phyloP scores from a whole-genome alignment of 768 basidiomycete species.

The Xerocomellus intermedius region DNA sequence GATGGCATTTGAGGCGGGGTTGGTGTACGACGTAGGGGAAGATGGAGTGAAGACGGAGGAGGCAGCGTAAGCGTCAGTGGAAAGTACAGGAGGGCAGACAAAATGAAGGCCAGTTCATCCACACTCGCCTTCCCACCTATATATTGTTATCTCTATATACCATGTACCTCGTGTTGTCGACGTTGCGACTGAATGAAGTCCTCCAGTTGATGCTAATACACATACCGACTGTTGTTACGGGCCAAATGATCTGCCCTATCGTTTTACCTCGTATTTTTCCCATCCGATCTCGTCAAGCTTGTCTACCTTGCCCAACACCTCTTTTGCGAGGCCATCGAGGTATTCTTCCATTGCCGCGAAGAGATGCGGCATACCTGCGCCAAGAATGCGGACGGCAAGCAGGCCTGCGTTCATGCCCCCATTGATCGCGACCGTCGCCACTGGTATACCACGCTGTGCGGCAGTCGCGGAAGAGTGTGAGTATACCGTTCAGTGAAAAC shows the following conservation, averaged over 20 bases:
- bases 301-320: slow-evolving; percentile 79
- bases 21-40: slow-evolving; percentile 21
- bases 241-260: slow-evolving; percentile 3
- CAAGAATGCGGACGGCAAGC: slow-evolving; percentile 87
- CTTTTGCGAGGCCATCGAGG: slow-evolving; percentile 62
- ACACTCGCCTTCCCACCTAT: background rate
- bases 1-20: slow-evolving; percentile 61
- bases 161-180: background rate
- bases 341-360: slow-evolving; percentile 71
- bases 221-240: too few relatives aligned
- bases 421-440: slow-evolving; percentile 96
- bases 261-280: slow-evolving; percentile 69
- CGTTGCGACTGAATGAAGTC: background rate
- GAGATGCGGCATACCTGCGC: slow-evolving; percentile 66
- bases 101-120: background rate
- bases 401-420: slow-evolving; percentile 93
- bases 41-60: background rate
- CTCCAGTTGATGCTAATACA: background rate
- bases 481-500: background rate
- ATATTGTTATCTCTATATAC: background rate
- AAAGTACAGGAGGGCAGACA: background rate
- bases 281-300: slow-evolving; percentile 78
- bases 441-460: slow-evolving; percentile 86
- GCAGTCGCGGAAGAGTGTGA: background rate
- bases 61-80: background rate